A percentile compares a stretch with the other conserved stretches of the same genome.
Evolutionary conservation across 495 filamentous ascomycete genomes (phyloP).

Genomic region (Aspergillus steynii): DNA sequence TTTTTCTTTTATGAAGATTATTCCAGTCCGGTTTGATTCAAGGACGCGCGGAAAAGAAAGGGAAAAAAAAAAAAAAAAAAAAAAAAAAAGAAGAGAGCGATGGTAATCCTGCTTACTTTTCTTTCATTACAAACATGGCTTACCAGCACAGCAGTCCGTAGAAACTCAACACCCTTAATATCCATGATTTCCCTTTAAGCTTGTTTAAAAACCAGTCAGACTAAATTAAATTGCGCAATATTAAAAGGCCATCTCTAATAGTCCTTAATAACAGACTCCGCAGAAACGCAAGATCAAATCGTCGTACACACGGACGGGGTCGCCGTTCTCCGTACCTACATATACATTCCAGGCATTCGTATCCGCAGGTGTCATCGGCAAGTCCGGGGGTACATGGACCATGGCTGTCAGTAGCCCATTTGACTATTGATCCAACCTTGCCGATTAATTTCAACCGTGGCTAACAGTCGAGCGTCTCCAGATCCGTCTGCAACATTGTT

Average conservation of each 20-base stretch:
- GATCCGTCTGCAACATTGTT: background rate
- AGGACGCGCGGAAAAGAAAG: too few species aligned
- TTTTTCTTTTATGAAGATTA: constrained; percentile 5
- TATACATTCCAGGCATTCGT: constrained; percentile 18
- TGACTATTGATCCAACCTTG: constrained; percentile 14
- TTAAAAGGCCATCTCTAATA: background rate
- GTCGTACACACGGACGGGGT: constrained; percentile 15
- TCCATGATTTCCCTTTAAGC: too few species aligned
- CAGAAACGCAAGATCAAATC: background rate
- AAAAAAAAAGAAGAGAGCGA: too few species aligned
- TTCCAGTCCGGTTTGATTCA: background rate
- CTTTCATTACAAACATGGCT: background rate
- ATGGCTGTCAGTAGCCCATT: constrained; percentile 14
- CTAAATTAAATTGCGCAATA: background rate
- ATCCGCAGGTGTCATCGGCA: constrained; percentile 29
- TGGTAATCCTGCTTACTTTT: background rate
- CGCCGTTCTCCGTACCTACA: constrained; percentile 18
- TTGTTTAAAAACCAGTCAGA: background rate
- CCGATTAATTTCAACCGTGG: constrained; percentile 4
- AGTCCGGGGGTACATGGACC: constrained; percentile 24
- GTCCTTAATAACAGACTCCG: background rate
- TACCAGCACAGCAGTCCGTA: too few species aligned
- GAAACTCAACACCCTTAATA: too few species aligned
- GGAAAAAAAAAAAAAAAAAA: too few species aligned
- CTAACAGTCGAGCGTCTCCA: background rate